A percentile compares a stretch with the other conserved stretches of the same genome.
Conservation (phyloP, 371 early-diverging fungal genomes). For the Syncephalis plumigaleata region DNA sequence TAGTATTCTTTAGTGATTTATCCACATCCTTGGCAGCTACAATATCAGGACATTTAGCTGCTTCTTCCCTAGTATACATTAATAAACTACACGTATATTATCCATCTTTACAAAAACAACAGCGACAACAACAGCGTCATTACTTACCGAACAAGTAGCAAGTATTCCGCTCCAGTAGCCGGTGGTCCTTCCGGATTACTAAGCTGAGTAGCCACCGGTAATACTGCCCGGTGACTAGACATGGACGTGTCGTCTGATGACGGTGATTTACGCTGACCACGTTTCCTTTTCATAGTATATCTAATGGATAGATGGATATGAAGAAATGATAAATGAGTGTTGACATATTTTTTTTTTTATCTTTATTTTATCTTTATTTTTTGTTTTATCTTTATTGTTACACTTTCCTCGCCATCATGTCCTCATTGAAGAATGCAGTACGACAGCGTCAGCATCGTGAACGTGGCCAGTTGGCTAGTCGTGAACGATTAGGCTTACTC, state of each 20-base stretch:
- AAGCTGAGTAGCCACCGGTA: background rate
- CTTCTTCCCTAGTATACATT: too few relatives aligned
- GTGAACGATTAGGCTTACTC: slow-evolving; percentile 62
- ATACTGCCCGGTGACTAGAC: background rate
- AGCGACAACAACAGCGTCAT: too few relatives aligned
- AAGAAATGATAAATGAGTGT: background rate
- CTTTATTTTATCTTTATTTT: slow-evolving; percentile 6
- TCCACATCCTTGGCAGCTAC: too few relatives aligned
- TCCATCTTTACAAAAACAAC: too few relatives aligned
- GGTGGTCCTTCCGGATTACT: slow-evolving; percentile 11
- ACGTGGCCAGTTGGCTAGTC: slow-evolving; percentile 59
- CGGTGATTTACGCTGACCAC: background rate
- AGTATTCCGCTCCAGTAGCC: slow-evolving; percentile 23
- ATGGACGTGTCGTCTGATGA: background rate
- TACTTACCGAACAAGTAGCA: slow-evolving; percentile 21
- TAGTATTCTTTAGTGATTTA: too few relatives aligned
- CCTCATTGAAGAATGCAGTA: slow-evolving; percentile 61
- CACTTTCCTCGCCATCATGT: slow-evolving; percentile 21
- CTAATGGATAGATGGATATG: background rate
- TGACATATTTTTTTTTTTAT: background rate
- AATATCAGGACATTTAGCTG: too few relatives aligned
- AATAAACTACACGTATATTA: too few relatives aligned
- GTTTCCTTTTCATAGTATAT: background rate
- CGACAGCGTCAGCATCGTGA: slow-evolving; percentile 85
- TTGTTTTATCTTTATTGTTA: background rate